Evolutionary conservation across 2,329 filamentous ascomycete species (phyloP), one percentile per base, ranked within the genome.

Genomic region (Balansia obtecta): DNA sequence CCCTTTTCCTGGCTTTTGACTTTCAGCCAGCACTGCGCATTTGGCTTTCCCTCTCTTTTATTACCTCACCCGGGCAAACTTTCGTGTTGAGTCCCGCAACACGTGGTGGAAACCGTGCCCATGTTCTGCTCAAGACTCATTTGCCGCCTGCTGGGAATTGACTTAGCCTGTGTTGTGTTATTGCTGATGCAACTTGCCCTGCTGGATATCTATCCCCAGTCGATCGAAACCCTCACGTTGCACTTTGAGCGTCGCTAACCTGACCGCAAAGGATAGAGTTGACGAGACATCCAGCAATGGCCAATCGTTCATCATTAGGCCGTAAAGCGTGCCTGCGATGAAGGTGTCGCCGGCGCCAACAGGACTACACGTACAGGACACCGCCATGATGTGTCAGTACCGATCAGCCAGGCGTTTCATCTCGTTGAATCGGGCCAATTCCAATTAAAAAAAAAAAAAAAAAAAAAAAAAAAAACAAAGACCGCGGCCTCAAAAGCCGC

Each of bases 301-400:
- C 48, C 48, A 50, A 37, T 50, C 43, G 15, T 41, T 42, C 37
- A 39, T 9, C 38, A 42, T 65, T 53, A 86, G 63, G 37, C 71
- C 74, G 65, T 82, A 86, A 46, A 88, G 66, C 64, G 85, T 79
- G 52, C 83, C 84, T 34, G 84, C 85, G 55, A 85, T 78, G 59
- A 88, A 88, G 0, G 85, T 87, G 60, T 88, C 85, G 56, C 85
- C 85, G 42, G 85, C 85, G 50, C 85, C 85, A 53, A 88, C 76
- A 6, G 83, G 75, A 62, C 84, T 86, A 61, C 61, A 13, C 13
- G n/a, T 20, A 15, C 22, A 22, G 27, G 30, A 10, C 11, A 27
- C n/a, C 27, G 33, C 40, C 8, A 34, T 37, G 37, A 10, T 2
- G 41, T 12, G n/a, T 4, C 18, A 27, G 27, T 32, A 38, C 9